Conservation (phyloP, 2,329 filamentous ascomycete genomes). For the Talaromyces sp. region DNA sequence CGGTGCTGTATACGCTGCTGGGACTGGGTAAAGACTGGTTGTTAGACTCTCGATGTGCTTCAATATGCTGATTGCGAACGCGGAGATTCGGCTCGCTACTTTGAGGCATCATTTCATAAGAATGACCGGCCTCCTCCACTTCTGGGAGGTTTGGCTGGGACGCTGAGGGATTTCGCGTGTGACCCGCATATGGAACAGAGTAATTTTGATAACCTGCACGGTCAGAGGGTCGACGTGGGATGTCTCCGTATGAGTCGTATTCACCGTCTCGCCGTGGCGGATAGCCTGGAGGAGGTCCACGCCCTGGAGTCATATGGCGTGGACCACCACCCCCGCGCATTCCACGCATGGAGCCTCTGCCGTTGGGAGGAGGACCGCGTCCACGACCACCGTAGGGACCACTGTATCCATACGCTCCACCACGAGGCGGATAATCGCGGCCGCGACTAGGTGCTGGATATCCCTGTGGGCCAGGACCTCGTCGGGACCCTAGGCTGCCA, state of each 20-base stretch:
- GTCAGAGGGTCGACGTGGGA: slow-evolving; percentile 19
- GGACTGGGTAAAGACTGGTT: slow-evolving; percentile 51
- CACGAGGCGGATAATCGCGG: slow-evolving; percentile 45
- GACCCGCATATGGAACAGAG: slow-evolving; percentile 18
- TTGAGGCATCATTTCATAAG: slow-evolving; percentile 77
- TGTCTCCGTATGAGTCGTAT: slow-evolving; percentile 30
- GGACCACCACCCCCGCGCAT: slow-evolving; percentile 33
- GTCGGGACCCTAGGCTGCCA: slow-evolving; percentile 40
- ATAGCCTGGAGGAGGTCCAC: slow-evolving; percentile 49
- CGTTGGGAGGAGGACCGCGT: slow-evolving; percentile 32
- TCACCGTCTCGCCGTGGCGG: slow-evolving; percentile 41
- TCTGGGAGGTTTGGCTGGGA: slow-evolving; percentile 26
- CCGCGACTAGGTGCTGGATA: slow-evolving; percentile 45
- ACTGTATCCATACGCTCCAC: slow-evolving; percentile 31
- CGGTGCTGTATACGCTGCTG: slow-evolving; percentile 68
- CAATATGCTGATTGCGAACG: slow-evolving; percentile 1
- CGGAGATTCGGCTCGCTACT: slow-evolving; percentile 47
- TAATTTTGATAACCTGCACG: slow-evolving; percentile 23
- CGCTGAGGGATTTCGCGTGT: slow-evolving; percentile 26
- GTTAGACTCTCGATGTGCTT: slow-evolving; percentile 6
- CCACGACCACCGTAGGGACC: slow-evolving; percentile 28
- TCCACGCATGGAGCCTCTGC: slow-evolving; percentile 41
- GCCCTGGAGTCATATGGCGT: slow-evolving; percentile 40
- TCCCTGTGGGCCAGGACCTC: slow-evolving; percentile 33
- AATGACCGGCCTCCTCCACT: slow-evolving; percentile 52